Evolutionary conservation across 2,329 filamentous ascomycete species (phyloP), one percentile per base, ranked within the genome.

Genomic region (Coleophoma crateriformis): DNA sequence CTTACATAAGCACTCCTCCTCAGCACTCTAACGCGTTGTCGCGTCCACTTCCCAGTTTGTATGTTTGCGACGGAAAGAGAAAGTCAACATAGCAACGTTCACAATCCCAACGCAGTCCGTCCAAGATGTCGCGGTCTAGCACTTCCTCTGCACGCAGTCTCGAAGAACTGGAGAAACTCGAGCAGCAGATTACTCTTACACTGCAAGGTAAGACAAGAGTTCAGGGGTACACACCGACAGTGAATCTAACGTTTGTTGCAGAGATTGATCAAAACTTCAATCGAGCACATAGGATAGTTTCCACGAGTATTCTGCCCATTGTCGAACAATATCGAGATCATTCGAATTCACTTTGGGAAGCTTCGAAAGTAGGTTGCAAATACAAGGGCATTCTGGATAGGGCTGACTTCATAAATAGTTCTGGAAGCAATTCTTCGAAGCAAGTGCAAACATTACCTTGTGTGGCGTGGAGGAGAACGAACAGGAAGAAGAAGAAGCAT

Each of bases 361-460:
- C 91, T 19, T 95, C 92, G 48, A 96, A 95, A 81, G 90, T 92
- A 27, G 8, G 35, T 63, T 49, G 41, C 44, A 41, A 7, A 13
- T 12, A 33, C 20, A 37, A n/a, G 15, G 44, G 15, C 11, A 34
- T 34, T 22, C 19, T 11, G 34, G 46, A 19, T 35, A 15, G 37
- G n/a, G 37, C 51, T 55, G 46, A 64, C 49, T 41, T 54, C 19
- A 46, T 52, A 54, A 54, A 54, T 63, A 95, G 88, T 99, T 99
- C 71, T 99, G 94, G 94, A 99, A 99, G 71, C 91, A 97, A 74
- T 99, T 99, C 75, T 99, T 99, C 70, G 94, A 99, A 71, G 90
- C 94, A 34, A 96, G 91, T 44, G 94, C 94, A 66, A 97, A 99
- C 63, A 92, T 99, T 22, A 96, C 92, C 11, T 79, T 99, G 11